Evolutionary conservation across 768 basidiomycete species (phyloP), one percentile per base, ranked within the genome.

Genomic region (Mycena venus): DNA sequence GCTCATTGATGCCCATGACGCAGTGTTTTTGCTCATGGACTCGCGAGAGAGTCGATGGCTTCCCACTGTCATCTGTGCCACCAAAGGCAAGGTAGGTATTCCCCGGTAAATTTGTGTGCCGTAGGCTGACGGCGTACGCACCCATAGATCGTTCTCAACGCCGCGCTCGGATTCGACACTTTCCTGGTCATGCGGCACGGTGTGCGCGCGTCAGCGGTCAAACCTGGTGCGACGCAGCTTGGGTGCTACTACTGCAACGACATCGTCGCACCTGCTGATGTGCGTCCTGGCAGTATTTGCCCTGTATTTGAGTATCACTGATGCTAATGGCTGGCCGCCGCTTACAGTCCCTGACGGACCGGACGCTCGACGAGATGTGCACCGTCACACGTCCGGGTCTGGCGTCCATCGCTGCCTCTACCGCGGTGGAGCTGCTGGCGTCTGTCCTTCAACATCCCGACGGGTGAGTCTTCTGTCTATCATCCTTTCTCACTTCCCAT

Each of bases 231-330:
- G 68, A 76, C 76, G 53, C 83, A 84, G 3, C 85, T 99, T 36
- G 98, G 98, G 4, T 99, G 98, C 80, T 99, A 99, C 82, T 99
- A 96, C 81, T 99, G 98, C 84, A 99, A 99, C 78, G 98, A 99
- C 76, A 95, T 99, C 69, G 97, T 99, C 44, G 98, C 98, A 0
- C 97, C 98, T 10, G 91, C 94, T 21, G 97, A 99, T 82, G 97
- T 98, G 72, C 58, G 85, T 80, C 89, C 83, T 58, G n/a, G n/a
- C n/a, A n/a, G n/a, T n/a, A n/a, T n/a, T n/a, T n/a, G n/a, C n/a
- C n/a, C n/a, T n/a, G n/a, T n/a, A n/a, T n/a, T n/a, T n/a, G n/a
- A n/a, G n/a, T n/a, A n/a, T n/a, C n/a, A n/a, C n/a, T n/a, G n/a
- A n/a, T n/a, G n/a, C n/a, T n/a, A n/a, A n/a, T n/a, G n/a, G n/a